These are phyloP conservation scores for Camellia japonica DNA, from an alignment of 148 eudicot genomes.

Conservation along the genomic window DNA sequence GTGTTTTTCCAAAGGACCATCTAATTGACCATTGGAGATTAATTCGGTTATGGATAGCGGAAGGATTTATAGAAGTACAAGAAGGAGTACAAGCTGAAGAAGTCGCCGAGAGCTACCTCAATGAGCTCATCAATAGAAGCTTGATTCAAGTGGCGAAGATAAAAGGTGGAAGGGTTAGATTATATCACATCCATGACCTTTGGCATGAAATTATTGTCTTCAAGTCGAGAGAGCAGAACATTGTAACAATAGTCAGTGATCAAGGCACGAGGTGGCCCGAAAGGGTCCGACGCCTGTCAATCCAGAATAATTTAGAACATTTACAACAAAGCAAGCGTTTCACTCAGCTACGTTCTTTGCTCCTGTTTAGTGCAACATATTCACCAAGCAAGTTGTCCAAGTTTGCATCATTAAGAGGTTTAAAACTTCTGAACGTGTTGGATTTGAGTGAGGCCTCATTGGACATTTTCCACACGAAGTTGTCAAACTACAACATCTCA, in stretches of 20 bases:
- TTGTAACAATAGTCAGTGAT: too few species aligned
- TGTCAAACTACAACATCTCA: conserved; percentile 6
- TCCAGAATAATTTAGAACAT: background rate
- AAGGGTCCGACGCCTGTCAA: background rate
- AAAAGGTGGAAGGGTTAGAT: too few species aligned
- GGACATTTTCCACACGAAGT: background rate
- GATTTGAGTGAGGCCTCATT: background rate
- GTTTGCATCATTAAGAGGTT: conserved; percentile 6
- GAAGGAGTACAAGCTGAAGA: background rate
- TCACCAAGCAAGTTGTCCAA: too few species aligned
- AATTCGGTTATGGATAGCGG: conserved; percentile 23
- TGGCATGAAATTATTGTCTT: too few species aligned
- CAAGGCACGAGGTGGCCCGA: background rate
- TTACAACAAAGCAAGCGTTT: background rate
- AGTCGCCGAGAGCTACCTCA: background rate
- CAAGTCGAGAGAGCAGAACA: too few species aligned
- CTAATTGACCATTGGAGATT: too few species aligned
- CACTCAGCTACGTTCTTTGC: background rate
- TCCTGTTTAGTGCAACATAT: background rate
- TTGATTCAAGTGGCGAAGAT: too few species aligned
- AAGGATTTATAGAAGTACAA: background rate
- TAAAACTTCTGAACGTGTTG: background rate
- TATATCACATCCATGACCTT: too few species aligned
- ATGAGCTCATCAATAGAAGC: background rate
- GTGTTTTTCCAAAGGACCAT: conserved; percentile 21